These are phyloP conservation scores for Botrytis aclada DNA, from an alignment of 2,329 filamentous ascomycete genomes.

Conservation along the genomic window DNA sequence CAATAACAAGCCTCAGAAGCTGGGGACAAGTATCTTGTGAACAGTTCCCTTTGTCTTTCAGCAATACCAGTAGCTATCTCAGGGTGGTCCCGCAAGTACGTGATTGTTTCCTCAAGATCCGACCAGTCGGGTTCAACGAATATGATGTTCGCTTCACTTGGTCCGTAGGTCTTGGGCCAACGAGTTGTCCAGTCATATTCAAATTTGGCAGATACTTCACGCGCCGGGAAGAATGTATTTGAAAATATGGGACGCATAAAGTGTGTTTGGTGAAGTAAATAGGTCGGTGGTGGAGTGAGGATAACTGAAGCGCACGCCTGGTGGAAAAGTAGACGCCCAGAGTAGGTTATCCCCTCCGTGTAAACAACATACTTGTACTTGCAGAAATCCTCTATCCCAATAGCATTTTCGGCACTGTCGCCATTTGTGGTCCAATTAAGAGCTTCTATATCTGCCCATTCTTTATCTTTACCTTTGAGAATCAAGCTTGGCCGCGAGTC, in stretches of 20 bases:
- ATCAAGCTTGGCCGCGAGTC: constrained; percentile 30
- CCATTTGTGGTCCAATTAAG: constrained; percentile 35
- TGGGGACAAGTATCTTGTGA: constrained; percentile 47
- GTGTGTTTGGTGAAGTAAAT: constrained; percentile 51
- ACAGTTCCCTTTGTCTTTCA: constrained; percentile 45
- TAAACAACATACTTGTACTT: constrained; percentile 50
- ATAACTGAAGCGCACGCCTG: constrained; percentile 50
- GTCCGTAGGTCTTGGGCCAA: constrained; percentile 42
- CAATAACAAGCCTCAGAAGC: constrained; percentile 55
- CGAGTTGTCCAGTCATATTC: constrained; percentile 27
- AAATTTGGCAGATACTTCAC: neutral
- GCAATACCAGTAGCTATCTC: constrained; percentile 47
- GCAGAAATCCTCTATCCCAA: constrained; percentile 51
- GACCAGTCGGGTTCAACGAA: constrained; percentile 52
- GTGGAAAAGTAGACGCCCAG: constrained; percentile 50
- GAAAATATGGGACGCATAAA: constrained; percentile 47
- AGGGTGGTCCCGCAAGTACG: constrained; percentile 46
- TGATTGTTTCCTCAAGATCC: constrained; percentile 47
- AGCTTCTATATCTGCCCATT: constrained; percentile 50
- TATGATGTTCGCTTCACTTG: constrained; percentile 46
- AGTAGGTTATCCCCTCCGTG: constrained; percentile 54
- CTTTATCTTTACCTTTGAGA: constrained; percentile 33
- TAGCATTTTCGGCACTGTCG: constrained; percentile 44
- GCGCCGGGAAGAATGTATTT: constrained; percentile 27
- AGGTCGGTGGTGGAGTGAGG: constrained; percentile 47